Base-by-base conservation (phyloP, 371 early-diverging fungal genomes). In the Apophysomyces elegans region DNA sequence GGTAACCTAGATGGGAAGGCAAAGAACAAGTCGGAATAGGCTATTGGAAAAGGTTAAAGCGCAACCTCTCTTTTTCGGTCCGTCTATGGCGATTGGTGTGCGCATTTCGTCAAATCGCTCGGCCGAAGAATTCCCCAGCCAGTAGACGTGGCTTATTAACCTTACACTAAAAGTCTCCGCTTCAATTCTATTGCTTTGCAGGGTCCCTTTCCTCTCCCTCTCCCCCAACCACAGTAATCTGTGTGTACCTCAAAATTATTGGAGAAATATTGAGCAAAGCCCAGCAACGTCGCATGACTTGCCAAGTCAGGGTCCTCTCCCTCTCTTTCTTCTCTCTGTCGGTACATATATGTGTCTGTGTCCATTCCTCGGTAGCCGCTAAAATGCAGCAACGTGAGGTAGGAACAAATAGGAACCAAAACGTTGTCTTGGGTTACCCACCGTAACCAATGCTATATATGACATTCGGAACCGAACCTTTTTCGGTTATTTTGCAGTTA, bases 381-480 rank as follows among this genome's bases (percentile, higher is more conserved):
- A 41, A 4, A 41, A 1, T 5, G 13, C 8, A 41, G 11, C 13
- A 41, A 41, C 11, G 41, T 41, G 41, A 41, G 11, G 41, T 13
- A 41, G 41, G 41, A 41, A 41, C 41, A 41, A 41, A 41, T 41
- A 13, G 1, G 13, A 41, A 41, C 1, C 41, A 41, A 13, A 41
- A 41, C 13, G 41, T 41, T 41, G 41, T 41, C 11, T 41, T 41
- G 8, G 11, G 4, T 8, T 41, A 8, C 13, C 13, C 41, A 41
- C 41, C 41, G 1, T 41, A 7, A 11, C 18, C 7, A 47, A 47
- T 47, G 47, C n/a, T 4, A 47, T 14, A 47, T 14, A 18, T 16
- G 18, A 21, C 7, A 50, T 26, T 50, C 54, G 21, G 21, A 50
- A 50, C 54, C 47, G 47, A 47, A 14, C 47, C 47, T 47, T 47